These are phyloP conservation scores for Lentinus brumalis DNA, from an alignment of 768 basidiomycete species.

Conservation along the genomic window DNA sequence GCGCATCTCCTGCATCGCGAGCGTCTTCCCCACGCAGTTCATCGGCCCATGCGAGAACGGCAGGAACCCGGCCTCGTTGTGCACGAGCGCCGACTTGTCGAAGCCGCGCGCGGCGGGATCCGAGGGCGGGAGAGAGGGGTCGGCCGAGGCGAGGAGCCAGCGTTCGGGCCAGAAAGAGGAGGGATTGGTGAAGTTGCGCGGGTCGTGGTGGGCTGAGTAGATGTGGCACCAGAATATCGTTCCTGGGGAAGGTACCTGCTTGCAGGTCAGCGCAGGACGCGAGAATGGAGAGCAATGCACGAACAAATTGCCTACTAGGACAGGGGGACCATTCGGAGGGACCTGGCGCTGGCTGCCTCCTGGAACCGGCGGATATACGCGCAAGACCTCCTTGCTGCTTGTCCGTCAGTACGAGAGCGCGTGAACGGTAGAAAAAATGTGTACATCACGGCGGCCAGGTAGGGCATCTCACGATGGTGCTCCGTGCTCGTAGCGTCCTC, in stretches of 20 bases:
- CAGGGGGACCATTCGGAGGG: conserved; percentile 29
- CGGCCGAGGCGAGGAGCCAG: conserved; percentile 33
- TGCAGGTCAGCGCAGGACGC: background rate
- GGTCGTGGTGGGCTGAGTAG: conserved; percentile 45
- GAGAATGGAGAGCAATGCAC: conserved; percentile 1
- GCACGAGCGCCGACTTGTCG: conserved; percentile 1
- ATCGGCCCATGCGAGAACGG: conserved; percentile 50
- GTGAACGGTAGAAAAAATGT: too few relatives aligned
- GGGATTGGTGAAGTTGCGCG: conserved; percentile 45
- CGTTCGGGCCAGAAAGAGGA: conserved; percentile 45
- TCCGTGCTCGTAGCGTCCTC: conserved; percentile 23
- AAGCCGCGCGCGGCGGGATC: too few relatives aligned
- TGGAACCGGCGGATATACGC: conserved; percentile 43
- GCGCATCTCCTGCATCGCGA: conserved; percentile 42
- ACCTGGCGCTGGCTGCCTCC: conserved; percentile 39
- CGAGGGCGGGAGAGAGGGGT: background rate
- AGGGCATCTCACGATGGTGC: conserved; percentile 28
- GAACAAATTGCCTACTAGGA: conserved; percentile 36
- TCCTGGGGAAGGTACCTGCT: conserved; percentile 22
- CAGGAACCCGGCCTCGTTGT: conserved; percentile 37
- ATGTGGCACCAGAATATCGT: conserved; percentile 35
- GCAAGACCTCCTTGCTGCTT: conserved; percentile 45
- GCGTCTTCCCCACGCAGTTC: conserved; percentile 51
- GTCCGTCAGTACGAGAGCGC: background rate
- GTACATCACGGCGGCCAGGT: conserved; percentile 39